Evolutionary conservation across 176 grass and related monocot genomes (phyloP).

Genomic region (Elymus sibiricus): DNA sequence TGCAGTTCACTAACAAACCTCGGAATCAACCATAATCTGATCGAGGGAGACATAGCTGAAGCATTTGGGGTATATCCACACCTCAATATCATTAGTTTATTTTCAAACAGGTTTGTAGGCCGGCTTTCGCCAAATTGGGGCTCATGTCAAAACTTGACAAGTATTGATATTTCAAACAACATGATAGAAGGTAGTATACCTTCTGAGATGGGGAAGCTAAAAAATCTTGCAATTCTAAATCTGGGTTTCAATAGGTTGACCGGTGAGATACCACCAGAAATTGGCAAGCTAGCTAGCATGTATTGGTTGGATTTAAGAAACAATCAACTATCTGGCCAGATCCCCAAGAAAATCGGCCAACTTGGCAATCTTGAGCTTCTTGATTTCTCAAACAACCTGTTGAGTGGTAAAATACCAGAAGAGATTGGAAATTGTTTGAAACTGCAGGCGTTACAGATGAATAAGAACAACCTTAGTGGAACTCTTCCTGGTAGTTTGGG

Average conservation of each 20-base stretch:
- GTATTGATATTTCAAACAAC: neutral
- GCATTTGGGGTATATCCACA: slow-evolving; percentile 24
- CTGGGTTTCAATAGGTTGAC: neutral
- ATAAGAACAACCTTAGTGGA: slow-evolving; percentile 23
- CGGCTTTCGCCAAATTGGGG: neutral
- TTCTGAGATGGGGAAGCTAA: neutral
- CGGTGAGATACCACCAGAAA: neutral
- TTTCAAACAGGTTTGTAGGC: neutral
- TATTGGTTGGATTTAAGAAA: neutral
- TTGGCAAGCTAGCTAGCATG: neutral
- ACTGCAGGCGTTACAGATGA: neutral
- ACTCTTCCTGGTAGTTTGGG: slow-evolving; percentile 23
- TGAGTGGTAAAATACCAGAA: neutral
- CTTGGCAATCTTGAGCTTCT: neutral
- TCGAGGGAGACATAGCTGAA: slow-evolving; percentile 22
- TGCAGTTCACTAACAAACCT: neutral
- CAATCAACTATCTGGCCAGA: neutral
- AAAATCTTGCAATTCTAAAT: neutral
- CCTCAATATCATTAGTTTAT: neutral
- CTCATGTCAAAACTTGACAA: neutral
- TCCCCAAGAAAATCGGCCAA: neutral
- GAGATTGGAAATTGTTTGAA: neutral
- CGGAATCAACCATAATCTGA: slow-evolving; percentile 16
- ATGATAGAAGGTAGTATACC: slow-evolving; percentile 10
- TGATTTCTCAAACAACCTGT: neutral